Base-by-base conservation (phyloP, 2,329 filamentous ascomycete genomes). In the Fusarium pseudonygamai region DNA sequence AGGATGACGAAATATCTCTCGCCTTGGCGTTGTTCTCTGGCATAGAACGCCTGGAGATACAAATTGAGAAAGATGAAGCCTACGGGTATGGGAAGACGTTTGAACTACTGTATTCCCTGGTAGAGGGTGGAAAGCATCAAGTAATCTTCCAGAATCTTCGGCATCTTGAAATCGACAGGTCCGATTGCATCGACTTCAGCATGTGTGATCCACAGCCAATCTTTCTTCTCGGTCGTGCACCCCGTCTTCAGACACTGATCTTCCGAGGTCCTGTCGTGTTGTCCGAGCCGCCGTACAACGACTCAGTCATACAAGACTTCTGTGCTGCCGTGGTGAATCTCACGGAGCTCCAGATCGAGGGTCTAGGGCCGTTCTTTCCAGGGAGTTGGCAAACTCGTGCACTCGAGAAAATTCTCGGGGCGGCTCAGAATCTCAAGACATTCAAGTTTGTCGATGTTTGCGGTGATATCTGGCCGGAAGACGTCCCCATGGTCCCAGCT, bases 81-180 rank as follows among this genome's bases (percentile, higher is more conserved):
- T 1, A 5, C 1, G 28, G 7, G 14, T 22, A 7, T 6, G 6
- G 7, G 22, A 50, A 11, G 22, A 22, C n/a, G 9, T 24, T 49
- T 8, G 7, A 13, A 5, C 22, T 32, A 7, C 5, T 50, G 0
- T 13, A 50, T 18, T n/a, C 20, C 1, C 3, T 34, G 6, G 5
- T 34, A 6, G 6, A 34, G 32, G 5, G 2, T 14, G 5, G 32
- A 14, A 14, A 8, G 6, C 20, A 30, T n/a, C 0, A 12, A 16
- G 46, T 18, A 7, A 18, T 32, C 1, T 49, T 49, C 7, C 15
- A 11, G 0, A 49, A 32, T 0, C 15, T 49, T 24, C 45, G 20
- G 10, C 5, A 30, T 30, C 45, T 47, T 3, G 45, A 47, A 7
- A 11, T 47, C 26, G 26, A 47, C 8, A 47, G 10, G 6, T 15